Percentiles rank a stretch among this genome's conserved stretches.
Evolutionary conservation across 345 rosid genomes (phyloP).

Genomic region (rapeseed (Brassica napus)): DNA sequence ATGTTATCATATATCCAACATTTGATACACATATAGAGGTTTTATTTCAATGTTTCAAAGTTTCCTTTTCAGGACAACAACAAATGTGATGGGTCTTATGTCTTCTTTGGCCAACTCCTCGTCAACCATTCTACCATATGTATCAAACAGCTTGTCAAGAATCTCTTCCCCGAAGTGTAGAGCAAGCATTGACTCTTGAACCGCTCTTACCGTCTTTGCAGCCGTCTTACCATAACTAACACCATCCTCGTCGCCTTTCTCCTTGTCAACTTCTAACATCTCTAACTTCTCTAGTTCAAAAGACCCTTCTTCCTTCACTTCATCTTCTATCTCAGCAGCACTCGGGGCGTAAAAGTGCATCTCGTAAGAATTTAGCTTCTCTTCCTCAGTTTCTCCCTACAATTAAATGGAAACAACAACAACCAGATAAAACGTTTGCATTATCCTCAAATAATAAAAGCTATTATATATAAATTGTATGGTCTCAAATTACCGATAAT

Average conservation of each 20-base stretch:
- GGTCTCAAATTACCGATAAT: too few relatives aligned
- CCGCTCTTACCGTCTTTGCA: slow-evolving; percentile 78
- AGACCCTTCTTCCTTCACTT: slow-evolving; percentile 57
- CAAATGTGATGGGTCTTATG: slow-evolving; percentile 62
- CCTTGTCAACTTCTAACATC: slow-evolving; percentile 51
- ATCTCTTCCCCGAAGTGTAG: slow-evolving; percentile 71
- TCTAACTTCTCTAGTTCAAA: slow-evolving; percentile 55
- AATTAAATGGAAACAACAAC: neutral
- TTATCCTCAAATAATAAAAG: neutral
- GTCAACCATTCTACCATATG: slow-evolving; percentile 56
- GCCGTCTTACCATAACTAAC: slow-evolving; percentile 59
- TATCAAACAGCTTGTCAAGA: slow-evolving; percentile 62
- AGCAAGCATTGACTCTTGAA: slow-evolving; percentile 76
- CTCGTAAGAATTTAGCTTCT: slow-evolving; percentile 68
- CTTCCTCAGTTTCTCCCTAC: slow-evolving; percentile 70
- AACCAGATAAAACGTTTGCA: too few relatives aligned
- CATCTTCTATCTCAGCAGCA: slow-evolving; percentile 62
- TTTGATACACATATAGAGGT: neutral
- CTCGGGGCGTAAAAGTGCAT: slow-evolving; percentile 79
- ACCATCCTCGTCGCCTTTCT: slow-evolving; percentile 25
- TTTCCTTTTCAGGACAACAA: slow-evolving; percentile 61
- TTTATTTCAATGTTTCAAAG: slow-evolving; percentile 30
- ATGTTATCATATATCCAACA: neutral
- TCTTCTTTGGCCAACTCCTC: slow-evolving; percentile 61
- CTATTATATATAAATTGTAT: too few relatives aligned